A percentile compares a stretch with the other conserved stretches of the same genome.
Evolutionary conservation across 2,329 filamentous ascomycete genomes (phyloP).

Genomic region (Aspergillus persii): DNA sequence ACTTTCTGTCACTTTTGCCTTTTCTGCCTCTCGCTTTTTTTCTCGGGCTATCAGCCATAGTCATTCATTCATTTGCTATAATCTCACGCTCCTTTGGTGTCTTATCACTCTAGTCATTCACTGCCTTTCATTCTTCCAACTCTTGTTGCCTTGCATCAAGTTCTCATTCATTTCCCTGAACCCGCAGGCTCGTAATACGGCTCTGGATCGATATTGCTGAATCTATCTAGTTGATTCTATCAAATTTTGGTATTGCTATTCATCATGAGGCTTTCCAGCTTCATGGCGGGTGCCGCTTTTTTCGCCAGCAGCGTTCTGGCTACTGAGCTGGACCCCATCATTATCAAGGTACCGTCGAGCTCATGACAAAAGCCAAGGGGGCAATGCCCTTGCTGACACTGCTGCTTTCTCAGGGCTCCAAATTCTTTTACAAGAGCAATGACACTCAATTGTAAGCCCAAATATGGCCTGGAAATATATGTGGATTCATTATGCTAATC

Average conservation of each 20-base stretch:
- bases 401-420: constrained; percentile 55
- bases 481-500: background rate
- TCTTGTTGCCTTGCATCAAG: background rate
- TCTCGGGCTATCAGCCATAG: background rate
- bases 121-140: background rate
- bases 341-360: constrained; percentile 57
- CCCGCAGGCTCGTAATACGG: background rate
- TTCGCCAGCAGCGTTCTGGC: constrained; percentile 48
- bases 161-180: background rate
- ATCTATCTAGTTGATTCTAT: background rate
- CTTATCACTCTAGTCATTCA: constrained; percentile 1
- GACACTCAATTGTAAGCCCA: constrained; percentile 63
- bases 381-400: background rate
- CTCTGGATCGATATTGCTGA: background rate
- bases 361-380: background rate
- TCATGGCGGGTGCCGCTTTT: constrained; percentile 50
- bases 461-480: background rate
- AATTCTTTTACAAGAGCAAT: constrained; percentile 83
- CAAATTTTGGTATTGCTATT: constrained; percentile 2
- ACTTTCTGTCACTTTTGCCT: background rate
- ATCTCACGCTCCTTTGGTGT: constrained; percentile 6
- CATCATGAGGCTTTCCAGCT: constrained; percentile 53
- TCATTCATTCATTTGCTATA: background rate
- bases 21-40: background rate
- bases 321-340: constrained; percentile 55